Base-by-base conservation (phyloP, 179 eudicot genomes). In the Pouteria campechiana region DNA sequence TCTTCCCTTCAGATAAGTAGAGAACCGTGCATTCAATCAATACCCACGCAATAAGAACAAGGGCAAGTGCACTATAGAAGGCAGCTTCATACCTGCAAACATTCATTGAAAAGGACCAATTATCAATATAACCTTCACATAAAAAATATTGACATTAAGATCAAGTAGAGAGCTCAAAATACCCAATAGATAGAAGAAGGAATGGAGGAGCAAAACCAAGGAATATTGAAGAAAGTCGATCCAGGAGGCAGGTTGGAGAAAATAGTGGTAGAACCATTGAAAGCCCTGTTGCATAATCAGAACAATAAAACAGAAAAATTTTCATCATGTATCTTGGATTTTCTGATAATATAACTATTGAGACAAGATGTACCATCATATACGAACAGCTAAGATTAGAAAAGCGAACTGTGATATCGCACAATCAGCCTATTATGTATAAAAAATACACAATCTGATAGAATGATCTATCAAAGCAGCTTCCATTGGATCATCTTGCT, bases 161-260 rank as follows among this genome's bases (percentile, higher is more conserved):
- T 45, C 38, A 41, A 42, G 18, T 10, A 45, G 53, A 20, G 54
- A 39, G 57, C 16, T 53, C 49, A 36, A 48, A 28, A 41, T 85
- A 90, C 98, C 98, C 98, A 20, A 90, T 81, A 22, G 98, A 90
- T 31, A 90, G 67, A 57, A 90, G 81, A 53, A 90, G 65, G 75
- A 81, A 90, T 20, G 94, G 52, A 34, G 98, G 98, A 39, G 98
- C 98, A 71, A 90, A 81, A 55, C 98, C 98, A 45, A 90, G 86
- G 67, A 81, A 90, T 52, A 90, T 75, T 45, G 98, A 81, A 52
- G 79, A 74, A 24, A 90, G 65, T 55, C 96, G 76, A 19, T 94
- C 74, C 72, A 86, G 69, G 37, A 86, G 70, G 58, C 84, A 68
- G 46, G 80, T 74, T 44, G 78, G 71, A 40, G 98, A 90, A 54